Base-by-base conservation (phyloP, 2,329 filamentous ascomycete species). In the Macrophomina tecta region DNA sequence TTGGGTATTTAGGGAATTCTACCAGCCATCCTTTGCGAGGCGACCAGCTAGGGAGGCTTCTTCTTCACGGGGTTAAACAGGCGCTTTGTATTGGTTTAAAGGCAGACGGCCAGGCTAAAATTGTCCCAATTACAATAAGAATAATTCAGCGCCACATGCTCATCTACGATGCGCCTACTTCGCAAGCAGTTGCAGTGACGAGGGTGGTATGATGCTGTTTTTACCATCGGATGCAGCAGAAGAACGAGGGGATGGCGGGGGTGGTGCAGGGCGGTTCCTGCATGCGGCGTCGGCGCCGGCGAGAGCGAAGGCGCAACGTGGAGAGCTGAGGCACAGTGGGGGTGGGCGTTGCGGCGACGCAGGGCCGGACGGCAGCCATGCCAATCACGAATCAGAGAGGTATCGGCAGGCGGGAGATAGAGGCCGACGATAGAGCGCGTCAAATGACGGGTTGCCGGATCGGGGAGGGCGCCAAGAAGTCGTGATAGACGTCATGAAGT, bases 51-150 rank as follows among this genome's bases (percentile, higher is more conserved):
- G 45, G 58, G 58, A 48, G 58, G 58, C 18, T 36, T 61, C 16
- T 49, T 62, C 42, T 23, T 62, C 28, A 30, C 45, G 46, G 58
- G 58, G 49, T 34, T 55, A 12, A 60, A 61, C 58, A 36, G 58
- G 58, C 58, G 58, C 58, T 36, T 62, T 62, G 45, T 62, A 62
- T 49, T 62, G 58, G 58, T 62, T 62, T 49, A 49, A 55, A 28
- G 16, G 45, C 58, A 62, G 49, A 62, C 30, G 42, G 46, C 8
- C 28, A 61, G 58, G 58, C 58, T 62, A 30, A 62, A 49, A 49
- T 36, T 38, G 42, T 34, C 42, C 34, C 45, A 49, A 62, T 62
- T 49, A 49, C 42, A 48, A 49, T 36, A 48, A 48, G 32, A 62
- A 49, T 62, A 62, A 48, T 49, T 48, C 42, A 62, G 34, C 32